phyloP scores from a whole-genome alignment of 1,284 basidiomycete species.

The Marasmius oreades region DNA sequence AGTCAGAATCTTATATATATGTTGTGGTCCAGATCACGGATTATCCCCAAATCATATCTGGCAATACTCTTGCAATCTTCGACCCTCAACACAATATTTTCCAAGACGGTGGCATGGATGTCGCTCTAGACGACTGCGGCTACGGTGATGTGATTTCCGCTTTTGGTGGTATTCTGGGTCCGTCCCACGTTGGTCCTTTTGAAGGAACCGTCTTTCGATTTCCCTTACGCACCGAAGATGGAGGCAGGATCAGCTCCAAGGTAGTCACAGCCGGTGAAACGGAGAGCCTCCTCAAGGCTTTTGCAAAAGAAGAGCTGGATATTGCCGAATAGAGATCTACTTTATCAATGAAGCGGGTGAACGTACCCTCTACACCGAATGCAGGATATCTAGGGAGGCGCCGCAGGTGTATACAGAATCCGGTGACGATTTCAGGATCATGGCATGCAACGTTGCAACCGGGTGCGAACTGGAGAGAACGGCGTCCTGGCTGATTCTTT shows the following conservation, averaged over 20 bases:
- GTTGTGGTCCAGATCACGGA: conserved; percentile 40
- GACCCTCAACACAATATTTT: conserved; percentile 35
- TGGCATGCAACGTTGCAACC: conserved; percentile 10
- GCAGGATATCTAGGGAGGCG: conserved; percentile 10
- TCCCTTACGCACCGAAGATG: conserved; percentile 33
- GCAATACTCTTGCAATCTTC: conserved; percentile 34
- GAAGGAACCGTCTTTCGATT: conserved; percentile 42
- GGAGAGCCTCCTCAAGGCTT: conserved; percentile 33
- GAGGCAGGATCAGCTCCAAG: conserved; percentile 33
- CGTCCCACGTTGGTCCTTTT: conserved; percentile 18
- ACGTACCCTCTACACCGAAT: conserved; percentile 13
- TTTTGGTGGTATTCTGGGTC: conserved; percentile 29
- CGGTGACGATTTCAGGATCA: conserved; percentile 12
- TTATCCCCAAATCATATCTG: conserved; percentile 47
- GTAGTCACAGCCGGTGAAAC: conserved; percentile 30
- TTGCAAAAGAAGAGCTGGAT: conserved; percentile 38
- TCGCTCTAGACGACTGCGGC: conserved; percentile 23
- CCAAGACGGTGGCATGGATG: conserved; percentile 26
- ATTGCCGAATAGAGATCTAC: conserved; percentile 35
- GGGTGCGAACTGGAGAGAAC: conserved; percentile 9
- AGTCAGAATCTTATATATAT: not conserved
- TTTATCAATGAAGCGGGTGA: conserved; percentile 29
- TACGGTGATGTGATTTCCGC: conserved; percentile 28
- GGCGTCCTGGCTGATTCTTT: conserved; percentile 25
- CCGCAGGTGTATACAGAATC: conserved; percentile 16